Evolutionary conservation across 1,284 basidiomycete species (phyloP), one percentile per base, ranked within the genome.

Genomic region (Apiotrichum siamense): DNA sequence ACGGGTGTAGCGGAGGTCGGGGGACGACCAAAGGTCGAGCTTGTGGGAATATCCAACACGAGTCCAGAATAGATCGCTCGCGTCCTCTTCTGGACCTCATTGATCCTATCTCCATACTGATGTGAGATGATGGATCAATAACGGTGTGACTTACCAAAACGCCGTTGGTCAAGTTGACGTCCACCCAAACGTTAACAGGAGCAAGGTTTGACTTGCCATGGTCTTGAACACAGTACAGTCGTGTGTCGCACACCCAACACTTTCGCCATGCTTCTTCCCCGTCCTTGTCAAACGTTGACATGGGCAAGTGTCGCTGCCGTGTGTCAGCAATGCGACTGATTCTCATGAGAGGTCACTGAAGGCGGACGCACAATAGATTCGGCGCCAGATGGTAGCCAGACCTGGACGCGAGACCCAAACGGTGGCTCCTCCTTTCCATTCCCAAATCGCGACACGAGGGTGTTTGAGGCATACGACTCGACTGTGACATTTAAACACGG

Each of bases 221-320:
- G 44, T 57, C 57, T 39, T 39, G 10, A 52, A 50, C 33, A 52
- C 37, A 44, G n/a, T 70, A 70, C 21, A 58, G 42, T 15, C 53
- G 60, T 5, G 57, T 56, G 2, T 54, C 54, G 49, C 70, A 72
- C 3, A 67, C 42, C 62, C 63, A 66, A 50, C 70, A 72, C 38
- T 59, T 65, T 27, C 70, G 54, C 66, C 66, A 69, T 0, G 54
- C 45, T 20, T 55, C 49, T 17, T 49, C 58, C 10, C 23, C 29
- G 18, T 26, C 48, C 24, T 31, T 31, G 32, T 53, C 51, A 44
- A 57, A 57, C 1, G 48, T 50, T 4, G 48, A 51, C 48, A 57
- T 36, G 29, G 49, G 37, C 31, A 35, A n/a, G 29, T 51, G 50
- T 18, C 39, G 25, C 54, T 55, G 38, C 7, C n/a, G 20, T 3